Conservation (phyloP, 225 moss, liverwort and hornwort species). For the Pseudisothecium myosuroides region DNA sequence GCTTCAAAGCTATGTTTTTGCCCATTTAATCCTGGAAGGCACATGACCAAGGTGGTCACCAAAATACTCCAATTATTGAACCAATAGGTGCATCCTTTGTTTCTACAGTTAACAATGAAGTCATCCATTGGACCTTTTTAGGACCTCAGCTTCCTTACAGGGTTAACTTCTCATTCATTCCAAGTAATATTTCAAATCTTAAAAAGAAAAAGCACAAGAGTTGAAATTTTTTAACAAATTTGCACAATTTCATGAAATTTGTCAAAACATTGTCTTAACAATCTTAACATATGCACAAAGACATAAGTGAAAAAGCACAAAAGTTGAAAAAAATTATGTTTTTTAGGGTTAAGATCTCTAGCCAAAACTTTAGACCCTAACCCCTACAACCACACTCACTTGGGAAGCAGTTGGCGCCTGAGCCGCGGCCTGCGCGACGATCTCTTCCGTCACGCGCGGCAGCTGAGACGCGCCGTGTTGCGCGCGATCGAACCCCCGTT, state of each 20-base stretch:
- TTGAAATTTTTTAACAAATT: too few species aligned
- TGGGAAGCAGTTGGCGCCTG: background rate
- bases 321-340: background rate
- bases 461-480: background rate
- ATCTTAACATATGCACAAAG: background rate
- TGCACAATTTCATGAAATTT: too few species aligned
- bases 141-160: rapidly evolving
- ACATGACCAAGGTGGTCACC: background rate
- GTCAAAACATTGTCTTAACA: too few species aligned
- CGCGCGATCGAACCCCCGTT: background rate
- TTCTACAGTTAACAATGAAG: background rate
- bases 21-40: background rate
- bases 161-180: background rate
- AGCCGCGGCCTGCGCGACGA: background rate
- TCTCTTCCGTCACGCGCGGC: background rate
- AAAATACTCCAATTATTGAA: background rate
- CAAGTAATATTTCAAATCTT: background rate
- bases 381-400: background rate
- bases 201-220: background rate
- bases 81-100: background rate
- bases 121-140: background rate
- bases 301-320: background rate
- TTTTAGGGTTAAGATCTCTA: background rate
- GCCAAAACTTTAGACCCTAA: too few species aligned
- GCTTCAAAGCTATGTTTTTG: background rate